phyloP scores from a whole-genome alignment of 805 yeast species.

The Yarrowia phangngaensis region DNA sequence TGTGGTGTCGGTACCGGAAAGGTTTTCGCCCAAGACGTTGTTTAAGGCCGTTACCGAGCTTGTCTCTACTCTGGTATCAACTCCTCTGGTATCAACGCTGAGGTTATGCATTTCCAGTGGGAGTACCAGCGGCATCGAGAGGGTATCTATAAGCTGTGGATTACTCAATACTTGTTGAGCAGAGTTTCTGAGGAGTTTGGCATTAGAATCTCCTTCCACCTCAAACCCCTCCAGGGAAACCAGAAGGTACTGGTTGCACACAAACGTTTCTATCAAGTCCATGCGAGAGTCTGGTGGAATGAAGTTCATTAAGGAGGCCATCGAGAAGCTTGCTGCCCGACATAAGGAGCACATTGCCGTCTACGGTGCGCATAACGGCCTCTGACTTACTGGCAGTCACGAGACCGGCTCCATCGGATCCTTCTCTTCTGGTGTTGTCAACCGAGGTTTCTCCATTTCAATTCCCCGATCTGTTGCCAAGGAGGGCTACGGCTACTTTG shows the following conservation, averaged over 20 bases:
- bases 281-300: conserved; percentile 98
- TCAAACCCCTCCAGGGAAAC: conserved; percentile 97
- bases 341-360: conserved; percentile 93
- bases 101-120: conserved; percentile 99
- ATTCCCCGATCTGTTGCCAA: conserved; percentile 98
- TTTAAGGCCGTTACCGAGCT: conserved; percentile 99
- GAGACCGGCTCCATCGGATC: conserved; percentile 93
- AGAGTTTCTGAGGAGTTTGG: conserved; percentile 99
- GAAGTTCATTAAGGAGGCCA: conserved; percentile 87
- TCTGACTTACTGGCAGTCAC: conserved; percentile 95
- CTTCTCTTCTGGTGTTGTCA: conserved; percentile 97
- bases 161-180: conserved; percentile 86
- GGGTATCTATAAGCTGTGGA: conserved; percentile 93
- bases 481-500: conserved; percentile 97
- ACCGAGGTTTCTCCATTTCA: conserved; percentile 98
- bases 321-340: conserved; percentile 90
- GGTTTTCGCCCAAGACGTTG: conserved; percentile 95
- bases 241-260: conserved; percentile 99
- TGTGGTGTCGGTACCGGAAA: conserved; percentile 99
- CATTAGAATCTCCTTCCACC: conserved; percentile 97
- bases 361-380: conserved; percentile 92
- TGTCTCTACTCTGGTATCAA: conserved; percentile 88
- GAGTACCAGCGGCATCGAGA: conserved; percentile 99
- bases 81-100: conserved; percentile 97
- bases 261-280: conserved; percentile 87